Base-by-base conservation (phyloP, 179 eudicot genomes). In the Beta macrorhiza region DNA sequence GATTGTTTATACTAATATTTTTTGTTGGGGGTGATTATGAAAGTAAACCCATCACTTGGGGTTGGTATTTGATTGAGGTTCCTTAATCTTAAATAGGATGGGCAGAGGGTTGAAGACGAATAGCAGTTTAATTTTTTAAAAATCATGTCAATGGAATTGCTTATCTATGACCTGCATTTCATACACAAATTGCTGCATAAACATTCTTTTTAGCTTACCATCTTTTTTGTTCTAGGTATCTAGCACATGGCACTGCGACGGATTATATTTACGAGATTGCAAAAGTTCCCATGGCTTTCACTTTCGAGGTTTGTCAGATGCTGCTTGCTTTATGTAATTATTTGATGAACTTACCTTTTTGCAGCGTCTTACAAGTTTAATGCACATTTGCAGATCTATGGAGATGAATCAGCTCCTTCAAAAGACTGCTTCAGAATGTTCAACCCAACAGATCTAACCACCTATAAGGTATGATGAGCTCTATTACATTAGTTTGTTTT, bases 401-500 rank as follows among this genome's bases (percentile, higher is more conserved):
- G 99, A 85, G 97, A 95, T 86, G 82, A 74, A 72, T 85, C 89
- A 72, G 99, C 95, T 19, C 89, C 99, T 74, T 63, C 88, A 53
- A 95, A 88, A 84, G 99, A 95, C 85, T 95, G 99, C 86, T 95
- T 95, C 84, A 91, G 85, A 86, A 95, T 95, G 99, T 95, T 95
- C 85, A 95, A 95, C 89, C 99, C 99, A 22, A 75, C 87, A 45
- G 98, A 95, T 74, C 84, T 76, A 84, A 57, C 87, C 83, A 88
- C 94, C 80, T 95, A 89, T 81, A 93, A 89, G 81, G 99, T 95
- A 91, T 59, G 90, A 74, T 71, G 57, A 44, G 44, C 62, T 69
- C 37, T n/a, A 8, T 49, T 8, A 63, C 37, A 29, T 68, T 32
- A 13, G n/a, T 42, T 20, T 74, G 4, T 56, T 37, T 49, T 71